Base-by-base conservation (phyloP, 345 rosid species). In the Bruguiera parviflora region DNA sequence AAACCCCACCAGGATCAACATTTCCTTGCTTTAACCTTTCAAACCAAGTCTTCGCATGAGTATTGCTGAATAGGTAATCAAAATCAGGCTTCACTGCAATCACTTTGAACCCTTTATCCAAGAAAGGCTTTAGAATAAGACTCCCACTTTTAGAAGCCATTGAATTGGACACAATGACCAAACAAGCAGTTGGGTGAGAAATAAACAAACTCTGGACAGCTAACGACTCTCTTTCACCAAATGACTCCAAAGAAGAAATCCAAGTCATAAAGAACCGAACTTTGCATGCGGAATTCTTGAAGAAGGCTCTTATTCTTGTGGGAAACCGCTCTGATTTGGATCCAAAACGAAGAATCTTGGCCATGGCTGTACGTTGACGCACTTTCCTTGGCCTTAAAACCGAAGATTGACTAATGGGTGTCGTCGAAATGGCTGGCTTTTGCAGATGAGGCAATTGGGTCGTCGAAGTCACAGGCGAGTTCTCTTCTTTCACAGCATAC, bases 251-350 rank as follows among this genome's bases (percentile, higher is more conserved):
- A 9, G 92, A 79, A 37, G 96, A 87, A 73, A 92, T 95, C 97
- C 97, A 90, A 2, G 97, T 95, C 96, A 95, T 90, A 84, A 95
- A 95, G 80, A 95, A 86, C 64, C 81, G 73, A 49, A 80, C 75
- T 80, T 86, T 80, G 58, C 99, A 95, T 2, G 72, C 71, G 8
- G 87, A 78, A 19, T 78, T 81, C 20, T 74, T 74, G 16, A 90
- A 80, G 75, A 89, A 90, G 1, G 59, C 71, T 60, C 72, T 81
- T 39, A 92, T 65, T 74, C 66, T 72, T 8, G 74, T 43, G 5
- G 87, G 71, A 65, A 92, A 95, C 58, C 67, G 68, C 70, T 66
- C 80, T 19, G 88, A 60, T 59, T 68, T 73, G 8, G 68, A 63
- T 18, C 72, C 82, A 29, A 59, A 24, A 2, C 74, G 74, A 62